Conservation (phyloP, 2,329 filamentous ascomycete species). For the Penicillium sp. region DNA sequence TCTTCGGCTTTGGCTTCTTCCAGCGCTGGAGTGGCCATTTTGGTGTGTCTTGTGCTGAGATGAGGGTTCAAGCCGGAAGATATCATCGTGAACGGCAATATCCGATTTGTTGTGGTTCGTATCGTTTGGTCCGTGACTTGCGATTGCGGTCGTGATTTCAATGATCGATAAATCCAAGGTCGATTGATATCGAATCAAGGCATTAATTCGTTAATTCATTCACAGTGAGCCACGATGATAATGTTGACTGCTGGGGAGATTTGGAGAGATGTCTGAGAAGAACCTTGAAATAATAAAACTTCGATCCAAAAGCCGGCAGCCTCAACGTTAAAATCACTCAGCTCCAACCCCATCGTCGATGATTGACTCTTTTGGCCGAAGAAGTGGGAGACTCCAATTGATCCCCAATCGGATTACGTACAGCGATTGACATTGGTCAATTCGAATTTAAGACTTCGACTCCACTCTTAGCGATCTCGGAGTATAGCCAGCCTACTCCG, state of each 20-base stretch:
- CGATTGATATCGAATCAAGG: not conserved
- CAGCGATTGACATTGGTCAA: conserved; percentile 8
- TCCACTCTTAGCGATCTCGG: not conserved
- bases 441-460: not conserved
- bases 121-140: not conserved
- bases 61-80: not conserved
- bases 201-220: conserved; percentile 3
- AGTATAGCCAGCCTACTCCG: not conserved
- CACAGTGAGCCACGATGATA: not conserved
- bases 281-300: too few species aligned
- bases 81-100: not conserved
- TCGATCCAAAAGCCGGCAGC: too few species aligned
- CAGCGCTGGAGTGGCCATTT: conserved; percentile 26
- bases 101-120: not conserved
- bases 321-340: not conserved
- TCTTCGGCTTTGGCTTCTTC: conserved; percentile 21
- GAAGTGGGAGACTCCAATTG: conserved; percentile 1
- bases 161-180: not conserved
- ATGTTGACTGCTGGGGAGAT: conserved; percentile 10
- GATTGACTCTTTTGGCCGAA: conserved; percentile 8
- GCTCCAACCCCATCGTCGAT: not conserved
- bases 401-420: conserved; percentile 8
- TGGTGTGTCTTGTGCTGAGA: not conserved
- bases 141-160: not conserved
- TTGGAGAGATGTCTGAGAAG: too few species aligned